Percentiles rank a stretch among this genome's conserved stretches.
These are phyloP conservation scores for Jackrogersella multiformis DNA, from an alignment of 495 filamentous ascomycete species.

Conservation along the genomic window DNA sequence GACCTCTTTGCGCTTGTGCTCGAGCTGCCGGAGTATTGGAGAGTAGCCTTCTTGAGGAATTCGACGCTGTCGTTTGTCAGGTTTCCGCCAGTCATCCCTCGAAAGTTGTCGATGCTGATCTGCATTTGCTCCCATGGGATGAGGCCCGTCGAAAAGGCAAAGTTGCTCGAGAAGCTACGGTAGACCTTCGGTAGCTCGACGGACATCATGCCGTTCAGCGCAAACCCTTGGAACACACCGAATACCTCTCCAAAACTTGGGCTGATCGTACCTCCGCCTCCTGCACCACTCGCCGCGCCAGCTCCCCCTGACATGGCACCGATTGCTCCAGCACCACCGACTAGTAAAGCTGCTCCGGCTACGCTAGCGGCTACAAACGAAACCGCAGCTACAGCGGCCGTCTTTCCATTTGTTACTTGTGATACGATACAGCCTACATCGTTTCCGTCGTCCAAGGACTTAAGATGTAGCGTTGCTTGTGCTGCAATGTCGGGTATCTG, in stretches of 20 bases:
- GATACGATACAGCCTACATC: slow-evolving; percentile 87
- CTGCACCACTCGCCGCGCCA: slow-evolving; percentile 50
- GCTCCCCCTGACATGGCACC: slow-evolving; percentile 62
- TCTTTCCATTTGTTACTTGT: slow-evolving; percentile 85
- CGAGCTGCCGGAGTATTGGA: slow-evolving; percentile 67
- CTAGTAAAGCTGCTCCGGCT: slow-evolving; percentile 81
- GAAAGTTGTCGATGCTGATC: slow-evolving; percentile 84
- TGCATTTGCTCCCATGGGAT: slow-evolving; percentile 85
- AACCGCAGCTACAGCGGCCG: slow-evolving; percentile 74
- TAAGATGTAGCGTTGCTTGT: slow-evolving; percentile 80
- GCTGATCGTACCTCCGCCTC: slow-evolving; percentile 72
- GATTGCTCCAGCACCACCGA: slow-evolving; percentile 77
- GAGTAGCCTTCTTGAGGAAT: slow-evolving; percentile 75
- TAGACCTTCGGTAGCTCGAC: slow-evolving; percentile 88
- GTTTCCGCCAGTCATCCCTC: slow-evolving; percentile 82
- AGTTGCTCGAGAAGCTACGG: slow-evolving; percentile 87
- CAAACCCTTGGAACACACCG: slow-evolving; percentile 90
- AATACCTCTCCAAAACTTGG: slow-evolving; percentile 89
- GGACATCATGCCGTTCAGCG: slow-evolving; percentile 94
- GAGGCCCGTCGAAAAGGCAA: slow-evolving; percentile 88
- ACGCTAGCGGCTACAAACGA: slow-evolving; percentile 87
- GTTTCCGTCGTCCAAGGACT: slow-evolving; percentile 63
- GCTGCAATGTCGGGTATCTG: slow-evolving; percentile 90
- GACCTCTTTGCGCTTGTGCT: slow-evolving; percentile 51
- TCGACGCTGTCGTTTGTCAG: slow-evolving; percentile 79